Evolutionary conservation across 2,329 filamentous ascomycete species (phyloP), one percentile per base, ranked within the genome.

Genomic region (Xylariaceae sp.): DNA sequence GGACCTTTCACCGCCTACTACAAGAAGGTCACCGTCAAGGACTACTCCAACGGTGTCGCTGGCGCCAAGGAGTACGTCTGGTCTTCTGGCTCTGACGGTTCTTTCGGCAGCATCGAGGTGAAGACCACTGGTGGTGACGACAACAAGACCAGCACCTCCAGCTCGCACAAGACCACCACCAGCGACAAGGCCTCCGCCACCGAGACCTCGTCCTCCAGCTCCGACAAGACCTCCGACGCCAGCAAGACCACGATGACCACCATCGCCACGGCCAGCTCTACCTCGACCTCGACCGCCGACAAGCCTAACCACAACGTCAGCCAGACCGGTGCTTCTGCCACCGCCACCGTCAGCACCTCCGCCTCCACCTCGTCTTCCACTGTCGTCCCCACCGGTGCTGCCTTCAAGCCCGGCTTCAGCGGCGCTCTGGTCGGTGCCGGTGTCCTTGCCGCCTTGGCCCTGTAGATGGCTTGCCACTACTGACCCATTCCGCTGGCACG

Each of bases 1-100:
- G 80, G 72, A 61, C 82, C 82, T 60, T 83, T 82, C 75, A 69
- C 73, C 56, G 82, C 76, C 68, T 80, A 80, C 77, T 85, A 85
- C 80, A 77, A 83, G 77, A 78, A 74, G 69, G 71, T 85, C 66
- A 78, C 72, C 64, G 79, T 85, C 63, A 70, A 73, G 66, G 82
- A 85, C 75, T 82, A 80, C 73, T 76, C 76, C 69, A 81, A 82
- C 70, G 78, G 78, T 63, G 74, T 74, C 55, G 68, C 76, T 59
- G 73, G 73, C 56, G 78, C 79, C 63, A 78, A 75, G 69, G 73
- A 80, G 74, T 85, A 85, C 75, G 68, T 74, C 60, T 85, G 70
- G 70, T 49, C 79, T 67, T 68, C 71, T 17, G 81, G 81, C 73
- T 71, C 75, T 62, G 74, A 74, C 61, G 82, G 82, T 66, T 76